These are phyloP conservation scores for Dendrobium catenatum DNA, from an alignment of 106 monocot species.

Conservation along the genomic window DNA sequence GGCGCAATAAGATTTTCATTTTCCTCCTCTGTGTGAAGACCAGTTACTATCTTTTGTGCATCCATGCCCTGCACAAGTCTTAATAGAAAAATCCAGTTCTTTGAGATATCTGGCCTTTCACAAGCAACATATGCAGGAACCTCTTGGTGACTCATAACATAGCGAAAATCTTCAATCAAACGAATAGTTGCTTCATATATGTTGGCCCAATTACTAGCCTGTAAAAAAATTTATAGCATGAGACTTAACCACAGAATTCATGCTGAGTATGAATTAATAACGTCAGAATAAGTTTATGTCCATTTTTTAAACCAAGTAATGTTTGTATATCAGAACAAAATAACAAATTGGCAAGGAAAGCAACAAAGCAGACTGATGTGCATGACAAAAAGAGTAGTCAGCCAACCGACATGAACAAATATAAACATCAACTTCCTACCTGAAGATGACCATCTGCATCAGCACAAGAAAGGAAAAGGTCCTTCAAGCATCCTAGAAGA, in stretches of 20 bases:
- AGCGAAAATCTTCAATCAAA: slow-evolving; percentile 66
- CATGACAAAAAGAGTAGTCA: not conserved
- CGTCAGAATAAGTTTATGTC: not conserved
- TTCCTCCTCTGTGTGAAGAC: slow-evolving; percentile 62
- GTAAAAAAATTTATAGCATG: slow-evolving; percentile 18
- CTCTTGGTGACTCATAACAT: slow-evolving; percentile 59
- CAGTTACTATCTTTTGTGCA: slow-evolving; percentile 60
- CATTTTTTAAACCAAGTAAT: not conserved
- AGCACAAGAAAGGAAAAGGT: slow-evolving; percentile 15
- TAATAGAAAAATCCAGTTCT: slow-evolving; percentile 59
- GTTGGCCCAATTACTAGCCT: slow-evolving; percentile 61
- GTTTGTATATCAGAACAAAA: not conserved
- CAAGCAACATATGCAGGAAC: slow-evolving; percentile 46
- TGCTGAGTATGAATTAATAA: not conserved
- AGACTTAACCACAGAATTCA: not conserved
- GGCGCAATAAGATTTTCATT: slow-evolving; percentile 39
- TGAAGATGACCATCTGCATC: slow-evolving; percentile 23
- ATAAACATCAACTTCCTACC: slow-evolving; percentile 18
- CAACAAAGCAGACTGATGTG: not conserved
- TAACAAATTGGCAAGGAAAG: not conserved
- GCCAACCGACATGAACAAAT: not conserved
- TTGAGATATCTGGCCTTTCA: slow-evolving; percentile 55
- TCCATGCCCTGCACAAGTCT: slow-evolving; percentile 76
- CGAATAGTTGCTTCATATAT: slow-evolving; percentile 38
- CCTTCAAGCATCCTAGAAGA: slow-evolving; percentile 20